phyloP scores from a whole-genome alignment of 768 basidiomycete species.

The Lentinula sp. region DNA sequence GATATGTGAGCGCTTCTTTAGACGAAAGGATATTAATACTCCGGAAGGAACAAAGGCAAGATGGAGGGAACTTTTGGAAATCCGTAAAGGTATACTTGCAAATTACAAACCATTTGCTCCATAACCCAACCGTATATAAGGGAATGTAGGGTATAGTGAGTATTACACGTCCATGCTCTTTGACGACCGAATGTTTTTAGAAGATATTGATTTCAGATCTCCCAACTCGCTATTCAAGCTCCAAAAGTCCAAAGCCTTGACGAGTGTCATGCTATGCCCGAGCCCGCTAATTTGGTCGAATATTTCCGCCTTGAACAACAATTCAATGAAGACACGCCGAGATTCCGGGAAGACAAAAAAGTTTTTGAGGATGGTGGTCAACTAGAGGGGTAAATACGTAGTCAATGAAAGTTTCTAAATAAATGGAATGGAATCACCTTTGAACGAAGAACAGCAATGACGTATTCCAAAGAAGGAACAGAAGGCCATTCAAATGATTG shows the following conservation, averaged over 20 bases:
- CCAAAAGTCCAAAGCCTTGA: conserved; percentile 1
- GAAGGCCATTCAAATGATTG: conserved; percentile 15
- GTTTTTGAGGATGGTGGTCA: conserved; percentile 31
- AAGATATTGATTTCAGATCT: not conserved
- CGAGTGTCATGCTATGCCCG: not conserved
- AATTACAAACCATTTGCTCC: too few relatives aligned
- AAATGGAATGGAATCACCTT: conserved; percentile 44
- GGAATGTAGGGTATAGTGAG: not conserved
- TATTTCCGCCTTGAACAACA: conserved; percentile 44
- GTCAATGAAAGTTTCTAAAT: not conserved
- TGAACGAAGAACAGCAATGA: conserved; percentile 45
- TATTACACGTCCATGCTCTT: not conserved
- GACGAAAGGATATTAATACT: too few relatives aligned
- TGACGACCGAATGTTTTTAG: not conserved
- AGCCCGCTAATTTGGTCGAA: conserved; percentile 12
- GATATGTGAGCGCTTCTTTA: too few relatives aligned
- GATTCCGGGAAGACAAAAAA: conserved; percentile 74
- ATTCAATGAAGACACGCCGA: conserved; percentile 55
- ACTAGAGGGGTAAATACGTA: conserved; percentile 8
- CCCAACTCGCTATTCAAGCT: conserved; percentile 1
- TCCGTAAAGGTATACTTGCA: too few relatives aligned
- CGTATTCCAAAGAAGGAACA: conserved; percentile 30
- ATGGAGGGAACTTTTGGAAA: too few relatives aligned
- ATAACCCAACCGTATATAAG: not conserved
- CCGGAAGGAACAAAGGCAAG: too few relatives aligned